Base-by-base conservation (phyloP, 805 yeast genomes). In the Yarrowia sp. region DNA sequence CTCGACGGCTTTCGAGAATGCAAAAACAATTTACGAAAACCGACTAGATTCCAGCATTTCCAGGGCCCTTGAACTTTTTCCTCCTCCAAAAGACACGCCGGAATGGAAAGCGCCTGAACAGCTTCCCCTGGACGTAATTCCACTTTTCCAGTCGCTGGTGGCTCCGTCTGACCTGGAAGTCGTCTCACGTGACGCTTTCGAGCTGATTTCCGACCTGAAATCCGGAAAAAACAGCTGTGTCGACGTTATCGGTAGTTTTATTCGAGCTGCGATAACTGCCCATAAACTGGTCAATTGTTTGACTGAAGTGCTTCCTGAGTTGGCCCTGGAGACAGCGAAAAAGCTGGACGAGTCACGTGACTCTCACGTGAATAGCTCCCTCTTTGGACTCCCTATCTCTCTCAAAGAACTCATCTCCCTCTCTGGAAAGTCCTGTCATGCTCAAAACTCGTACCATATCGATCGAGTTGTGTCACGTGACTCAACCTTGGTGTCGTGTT, bases 351-450 rank as follows among this genome's bases (percentile, higher is more conserved):
- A 78, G 18, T 80, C 81, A 70, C 83, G 68, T 64, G 73, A 71
- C 62, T 68, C 77, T 43, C 74, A 80, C 50, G 87, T 86, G 14
- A 78, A 81, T 66, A 73, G 79, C 36, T 86, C 88, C 1, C 77
- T 86, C 51, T 89, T 86, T 69, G 91, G 91, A 1, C 74, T 86
- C 32, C 91, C 90, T 2, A 75, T 86, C 31, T 84, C 88, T 0
- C 76, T 86, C 61, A 86, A 86, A 70, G 86, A 83, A 66, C 78
- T 79, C 62, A 73, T 81, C 65, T 77, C 81, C 65, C 69, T 84
- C 60, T 74, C 74, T 63, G 87, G 86, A 1, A 76, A 77, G 22
- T 80, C 80, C 7, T 75, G 86, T 3, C 73, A 83, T 10, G 74
- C 82, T 66, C 87, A 87, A 11, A 68, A 61, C 33, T 55, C 65